Conservation (phyloP, 768 basidiomycete genomes). For the Phanerochaete carnosa region DNA sequence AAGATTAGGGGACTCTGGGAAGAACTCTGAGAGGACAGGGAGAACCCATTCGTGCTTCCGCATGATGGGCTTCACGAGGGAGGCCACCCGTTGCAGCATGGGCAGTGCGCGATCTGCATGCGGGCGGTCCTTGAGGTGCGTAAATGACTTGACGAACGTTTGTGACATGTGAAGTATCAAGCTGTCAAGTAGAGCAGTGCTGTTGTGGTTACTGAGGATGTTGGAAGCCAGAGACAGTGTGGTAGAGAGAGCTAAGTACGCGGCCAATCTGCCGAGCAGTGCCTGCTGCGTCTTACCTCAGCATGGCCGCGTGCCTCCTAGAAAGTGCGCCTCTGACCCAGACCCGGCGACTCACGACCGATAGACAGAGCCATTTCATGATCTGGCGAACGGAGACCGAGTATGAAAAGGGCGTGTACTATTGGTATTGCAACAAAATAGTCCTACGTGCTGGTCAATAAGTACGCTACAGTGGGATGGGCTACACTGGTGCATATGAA, state of each 20-base stretch:
- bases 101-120: constrained; percentile 64
- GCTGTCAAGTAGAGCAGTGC: neutral
- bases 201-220: neutral
- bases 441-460: neutral
- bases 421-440: neutral
- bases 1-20: constrained; percentile 68
- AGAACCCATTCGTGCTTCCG: constrained; percentile 77
- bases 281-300: neutral
- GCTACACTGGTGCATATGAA: too few relatives aligned
- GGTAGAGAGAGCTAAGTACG: neutral
- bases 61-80: constrained; percentile 94
- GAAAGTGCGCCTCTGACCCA: neutral
- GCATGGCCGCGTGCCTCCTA: neutral
- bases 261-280: neutral
- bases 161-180: constrained; percentile 42
- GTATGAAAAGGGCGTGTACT: too few relatives aligned
- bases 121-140: constrained; percentile 66
- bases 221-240: neutral
- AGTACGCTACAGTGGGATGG: too few relatives aligned
- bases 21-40: constrained; percentile 83
- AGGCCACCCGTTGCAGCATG: constrained; percentile 66
- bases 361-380: neutral
- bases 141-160: constrained; percentile 60
- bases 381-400: too few relatives aligned
- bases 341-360: neutral